Base-by-base conservation (phyloP, 108 stramenopile genomes). In the Nitzschia sp. region DNA sequence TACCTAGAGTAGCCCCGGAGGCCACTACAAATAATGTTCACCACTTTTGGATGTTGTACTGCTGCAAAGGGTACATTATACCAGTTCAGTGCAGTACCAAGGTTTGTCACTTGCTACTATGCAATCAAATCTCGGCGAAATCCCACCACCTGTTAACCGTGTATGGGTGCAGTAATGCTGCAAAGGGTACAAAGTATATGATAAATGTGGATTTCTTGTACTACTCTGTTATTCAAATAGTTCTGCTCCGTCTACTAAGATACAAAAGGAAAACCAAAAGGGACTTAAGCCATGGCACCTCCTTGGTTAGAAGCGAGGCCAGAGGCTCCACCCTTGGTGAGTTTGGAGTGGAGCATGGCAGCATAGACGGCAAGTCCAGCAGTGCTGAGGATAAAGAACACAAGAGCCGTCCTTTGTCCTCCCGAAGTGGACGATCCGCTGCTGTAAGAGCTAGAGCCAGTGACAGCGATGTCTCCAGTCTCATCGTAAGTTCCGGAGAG, bases 391-490 rank as follows among this genome's bases (percentile, higher is more conserved):
- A 89, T 80, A 72, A 90, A 90, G 77, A 93, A 89, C 38, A 86
- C 84, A 14, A 93, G 76, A 41, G 88, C 89, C 62, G 90, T 86
- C 85, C 90, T 93, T 70, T 90, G 92, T 62, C 89, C 88, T 5
- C 88, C 86, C 2, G 84, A 87, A 41, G 92, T 87, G 17, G 71
- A 46, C 6, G 69, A 65, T 15, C 84, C 82, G 51, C 78, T 76
- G 17, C 74, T 68, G 51, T 72, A 40, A 17, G 71, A 75, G 52
- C 67, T 51, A 25, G 70, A 80, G 58, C 78, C 86, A 22, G 63
- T 54, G 46, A 90, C 66, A 37, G 75, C 67, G 42, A 86, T 86
- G 46, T 86, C 78, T 51, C 81, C 85, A 10, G 25, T 19, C 37
- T 82, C 78, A 46, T 79, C 78, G 59, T 85, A 85, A 17, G 78